A percentile compares a stretch with the other conserved stretches of the same genome.
These are phyloP conservation scores for Solanum microdontum DNA, from an alignment of 257 asterid genomes.

Conservation along the genomic window DNA sequence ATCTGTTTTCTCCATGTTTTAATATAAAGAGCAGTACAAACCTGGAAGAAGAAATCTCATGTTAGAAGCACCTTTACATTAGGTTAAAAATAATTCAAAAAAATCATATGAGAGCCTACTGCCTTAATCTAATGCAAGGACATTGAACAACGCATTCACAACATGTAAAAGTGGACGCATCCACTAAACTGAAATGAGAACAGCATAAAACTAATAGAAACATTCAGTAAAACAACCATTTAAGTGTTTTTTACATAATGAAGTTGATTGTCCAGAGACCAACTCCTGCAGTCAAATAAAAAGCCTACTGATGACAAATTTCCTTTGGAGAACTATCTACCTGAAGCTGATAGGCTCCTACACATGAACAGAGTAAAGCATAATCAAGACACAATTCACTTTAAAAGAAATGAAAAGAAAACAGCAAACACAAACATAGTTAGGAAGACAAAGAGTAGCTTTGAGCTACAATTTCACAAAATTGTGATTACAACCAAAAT, in stretches of 20 bases:
- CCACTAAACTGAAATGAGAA: background rate
- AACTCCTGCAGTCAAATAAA: background rate
- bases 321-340: background rate
- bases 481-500: background rate
- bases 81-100: background rate
- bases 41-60: constrained; percentile 1
- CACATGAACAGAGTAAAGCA: background rate
- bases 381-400: background rate
- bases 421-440: background rate
- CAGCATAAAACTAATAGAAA: background rate
- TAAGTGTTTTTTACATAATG: background rate
- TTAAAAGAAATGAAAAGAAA: background rate
- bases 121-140: background rate
- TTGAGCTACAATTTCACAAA: background rate
- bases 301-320: background rate
- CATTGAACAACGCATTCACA: background rate
- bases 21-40: background rate
- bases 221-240: background rate
- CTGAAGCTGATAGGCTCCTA: background rate
- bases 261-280: background rate
- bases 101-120: background rate
- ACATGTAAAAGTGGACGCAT: background rate
- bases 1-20: constrained; percentile 25
- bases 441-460: background rate
- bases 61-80: background rate